phyloP scores from a whole-genome alignment of 2,329 filamentous ascomycete genomes.

The Diaporthe capsici region DNA sequence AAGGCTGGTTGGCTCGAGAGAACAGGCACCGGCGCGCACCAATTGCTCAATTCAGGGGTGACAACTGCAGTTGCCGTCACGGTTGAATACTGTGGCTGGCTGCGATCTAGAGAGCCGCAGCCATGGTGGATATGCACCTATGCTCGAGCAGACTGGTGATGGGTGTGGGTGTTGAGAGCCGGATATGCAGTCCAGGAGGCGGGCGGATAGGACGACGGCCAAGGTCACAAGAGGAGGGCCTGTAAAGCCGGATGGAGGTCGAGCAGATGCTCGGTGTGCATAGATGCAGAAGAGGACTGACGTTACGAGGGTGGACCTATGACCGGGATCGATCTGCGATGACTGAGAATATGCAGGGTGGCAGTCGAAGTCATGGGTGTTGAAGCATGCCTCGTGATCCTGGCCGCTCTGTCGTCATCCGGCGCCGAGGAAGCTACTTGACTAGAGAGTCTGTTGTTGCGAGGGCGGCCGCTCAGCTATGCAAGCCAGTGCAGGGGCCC shows the following conservation, averaged over 20 bases:
- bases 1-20: conserved; percentile 33
- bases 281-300: conserved; percentile 23
- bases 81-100: conserved; percentile 25
- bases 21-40: conserved; percentile 40
- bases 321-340: conserved; percentile 36
- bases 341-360: conserved; percentile 36
- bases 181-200: conserved; percentile 30
- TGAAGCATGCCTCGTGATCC: conserved; percentile 41
- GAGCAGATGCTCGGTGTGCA: conserved; percentile 35
- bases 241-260: conserved; percentile 22
- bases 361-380: conserved; percentile 40
- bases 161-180: neutral
- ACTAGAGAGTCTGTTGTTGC: conserved; percentile 15
- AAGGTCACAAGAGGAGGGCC: conserved; percentile 35
- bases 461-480: conserved; percentile 13
- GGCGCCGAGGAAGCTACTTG: conserved; percentile 35
- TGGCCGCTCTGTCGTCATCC: conserved; percentile 42
- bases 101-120: conserved; percentile 35
- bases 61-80: conserved; percentile 24
- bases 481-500: neutral
- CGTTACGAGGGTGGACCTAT: conserved; percentile 38
- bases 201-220: conserved; percentile 2
- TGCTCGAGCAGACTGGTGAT: conserved; percentile 13
- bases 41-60: conserved; percentile 34
- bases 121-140: conserved; percentile 34